A percentile compares a stretch with the other conserved stretches of the same genome.
Conservation (phyloP, 805 yeast genomes). For the Candida rishiriensis region DNA sequence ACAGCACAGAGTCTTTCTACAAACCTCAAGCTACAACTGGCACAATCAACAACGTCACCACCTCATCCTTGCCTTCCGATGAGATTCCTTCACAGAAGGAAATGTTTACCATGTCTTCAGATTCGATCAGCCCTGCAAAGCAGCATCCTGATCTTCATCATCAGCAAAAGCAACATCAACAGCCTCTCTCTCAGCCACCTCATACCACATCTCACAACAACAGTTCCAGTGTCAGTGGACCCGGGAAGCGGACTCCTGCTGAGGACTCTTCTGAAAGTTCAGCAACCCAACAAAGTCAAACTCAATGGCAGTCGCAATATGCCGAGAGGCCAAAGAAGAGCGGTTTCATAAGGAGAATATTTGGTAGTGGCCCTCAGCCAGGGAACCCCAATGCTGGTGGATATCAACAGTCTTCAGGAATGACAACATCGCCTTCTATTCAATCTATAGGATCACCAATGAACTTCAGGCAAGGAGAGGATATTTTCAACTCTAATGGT, state of each 20-base stretch:
- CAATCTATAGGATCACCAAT: slow-evolving; percentile 28
- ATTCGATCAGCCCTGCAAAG: neutral
- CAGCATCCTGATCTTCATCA: neutral
- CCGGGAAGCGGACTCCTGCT: slow-evolving; percentile 4
- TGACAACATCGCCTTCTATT: slow-evolving; percentile 15
- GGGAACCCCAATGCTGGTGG: neutral
- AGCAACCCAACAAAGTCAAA: neutral
- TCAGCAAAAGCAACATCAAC: neutral
- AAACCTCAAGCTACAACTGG: slow-evolving; percentile 2
- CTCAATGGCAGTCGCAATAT: neutral
- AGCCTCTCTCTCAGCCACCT: neutral
- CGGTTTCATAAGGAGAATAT: slow-evolving; percentile 28
- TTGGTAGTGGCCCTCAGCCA: slow-evolving; percentile 18
- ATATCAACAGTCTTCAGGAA: slow-evolving; percentile 1
- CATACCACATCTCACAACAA: neutral
- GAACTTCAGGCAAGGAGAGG: slow-evolving; percentile 29
- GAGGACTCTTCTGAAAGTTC: slow-evolving; percentile 9
- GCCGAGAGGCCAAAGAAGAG: slow-evolving; percentile 18
- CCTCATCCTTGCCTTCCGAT: slow-evolving; percentile 7
- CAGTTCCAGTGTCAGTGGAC: too few relatives aligned
- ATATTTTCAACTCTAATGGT: slow-evolving; percentile 8
- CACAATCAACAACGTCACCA: slow-evolving; percentile 6
- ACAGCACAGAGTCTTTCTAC: slow-evolving; percentile 7
- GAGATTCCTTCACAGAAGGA: slow-evolving; percentile 6
- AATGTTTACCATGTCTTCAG: slow-evolving; percentile 3